Base-by-base conservation (phyloP, 805 yeast species). In the Candida ortonii region DNA sequence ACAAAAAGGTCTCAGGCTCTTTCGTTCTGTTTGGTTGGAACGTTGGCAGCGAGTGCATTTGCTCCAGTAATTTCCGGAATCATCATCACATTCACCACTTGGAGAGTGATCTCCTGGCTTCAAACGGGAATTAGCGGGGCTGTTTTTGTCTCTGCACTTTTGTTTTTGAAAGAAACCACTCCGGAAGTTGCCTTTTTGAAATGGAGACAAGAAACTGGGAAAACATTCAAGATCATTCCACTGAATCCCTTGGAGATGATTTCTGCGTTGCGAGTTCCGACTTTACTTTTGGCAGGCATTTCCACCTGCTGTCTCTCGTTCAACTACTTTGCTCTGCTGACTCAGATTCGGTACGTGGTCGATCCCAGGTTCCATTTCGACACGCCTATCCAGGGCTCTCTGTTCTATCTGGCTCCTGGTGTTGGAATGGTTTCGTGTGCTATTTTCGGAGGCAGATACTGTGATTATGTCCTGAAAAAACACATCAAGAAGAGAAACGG, bases 321-420 rank as follows among this genome's bases (percentile, higher is more conserved):
- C 58, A 68, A 65, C 38, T 73, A 71, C 76, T 73, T 67, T 44
- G 50, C 64, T 6, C 44, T 73, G 14, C 49, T 71, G 28, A 73
- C 80, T 0, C 80, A 80, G 1, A 73, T 75, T 27, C 48, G 78
- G 37, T 62, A 65, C 29, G 76, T 75, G 9, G 65, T 75, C 25
- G 75, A 73, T 44, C 80, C 80, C 4, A 49, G 80, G 33, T 75
- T 73, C 52, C 44, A 65, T 20, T 52, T 75, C 21, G 61, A 61
- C 1, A 47, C 62, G 20, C 79, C 81, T 0, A 50, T 75, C 2
- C 67, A 64, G 38, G 71, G 75, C 26, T 68, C 76, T 0, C 50
- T 75, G 16, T 73, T 75, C 46, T 75, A 74, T 43, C 52, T 75
- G 4, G 70, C 79, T 4, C 77, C 79, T 1, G 80, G 78, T 2